These are phyloP conservation scores for Calocybe indica DNA, from an alignment of 768 basidiomycete genomes.

Conservation along the genomic window DNA sequence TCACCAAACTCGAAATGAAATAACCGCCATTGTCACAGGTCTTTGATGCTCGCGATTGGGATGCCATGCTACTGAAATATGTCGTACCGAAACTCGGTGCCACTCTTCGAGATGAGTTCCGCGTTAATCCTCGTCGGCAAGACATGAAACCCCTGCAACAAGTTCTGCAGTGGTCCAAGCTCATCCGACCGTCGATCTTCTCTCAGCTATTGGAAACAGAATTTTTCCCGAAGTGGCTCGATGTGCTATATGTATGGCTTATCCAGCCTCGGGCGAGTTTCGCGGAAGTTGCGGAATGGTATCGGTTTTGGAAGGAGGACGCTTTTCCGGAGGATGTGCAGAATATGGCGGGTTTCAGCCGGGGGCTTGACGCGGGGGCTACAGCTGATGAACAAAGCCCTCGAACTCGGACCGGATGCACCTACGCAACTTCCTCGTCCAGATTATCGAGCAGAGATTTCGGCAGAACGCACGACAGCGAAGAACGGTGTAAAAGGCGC, in stretches of 20 bases:
- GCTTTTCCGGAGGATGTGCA: slow-evolving; percentile 70
- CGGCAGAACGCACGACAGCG: slow-evolving; percentile 21
- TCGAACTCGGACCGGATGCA: slow-evolving; percentile 79
- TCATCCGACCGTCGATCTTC: slow-evolving; percentile 73
- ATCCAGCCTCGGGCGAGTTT: slow-evolving; percentile 83
- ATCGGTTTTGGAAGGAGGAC: slow-evolving; percentile 73
- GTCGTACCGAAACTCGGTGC: slow-evolving; percentile 88
- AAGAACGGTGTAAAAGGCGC: slow-evolving; percentile 20
- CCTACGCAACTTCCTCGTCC: slow-evolving; percentile 63
- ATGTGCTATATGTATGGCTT: slow-evolving; percentile 88
- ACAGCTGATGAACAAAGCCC: slow-evolving; percentile 92
- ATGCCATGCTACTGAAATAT: slow-evolving; percentile 83
- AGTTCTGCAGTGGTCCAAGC: slow-evolving; percentile 71
- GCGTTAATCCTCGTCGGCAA: slow-evolving; percentile 87
- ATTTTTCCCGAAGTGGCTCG: slow-evolving; percentile 97
- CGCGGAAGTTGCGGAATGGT: slow-evolving; percentile 94
- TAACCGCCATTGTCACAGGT: slow-evolving; percentile 37
- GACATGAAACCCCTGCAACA: slow-evolving; percentile 75
- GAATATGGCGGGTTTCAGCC: slow-evolving; percentile 55
- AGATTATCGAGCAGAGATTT: slow-evolving; percentile 48
- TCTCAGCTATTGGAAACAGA: slow-evolving; percentile 82
- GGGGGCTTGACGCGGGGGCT: slow-evolving; percentile 83
- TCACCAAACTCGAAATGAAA: slow-evolving; percentile 2
- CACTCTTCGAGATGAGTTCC: slow-evolving; percentile 78
- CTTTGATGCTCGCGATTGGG: slow-evolving; percentile 82